Conservation (phyloP, 2,329 filamentous ascomycete genomes). For the Exophiala aquamarina region DNA sequence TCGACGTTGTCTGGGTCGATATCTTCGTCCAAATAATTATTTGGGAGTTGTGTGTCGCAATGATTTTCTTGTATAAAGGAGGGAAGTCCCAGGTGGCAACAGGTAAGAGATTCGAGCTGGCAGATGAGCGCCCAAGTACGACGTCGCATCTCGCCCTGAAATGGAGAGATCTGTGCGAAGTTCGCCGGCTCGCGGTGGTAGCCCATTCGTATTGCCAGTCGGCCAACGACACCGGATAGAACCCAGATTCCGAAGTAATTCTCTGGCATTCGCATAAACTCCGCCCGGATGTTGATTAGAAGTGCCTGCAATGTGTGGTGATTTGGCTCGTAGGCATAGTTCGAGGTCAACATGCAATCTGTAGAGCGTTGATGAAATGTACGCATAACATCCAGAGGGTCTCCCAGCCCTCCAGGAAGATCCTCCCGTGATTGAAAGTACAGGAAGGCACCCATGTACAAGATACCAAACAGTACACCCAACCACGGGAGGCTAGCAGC, state of each 20-base stretch:
- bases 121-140: conserved; percentile 39
- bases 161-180: conserved; percentile 53
- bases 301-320: conserved; percentile 54
- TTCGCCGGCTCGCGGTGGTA: conserved; percentile 58
- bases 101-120: conserved; percentile 60
- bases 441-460: conserved; percentile 26
- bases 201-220: conserved; percentile 61
- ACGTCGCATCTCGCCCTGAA: conserved; percentile 54
- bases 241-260: conserved; percentile 54
- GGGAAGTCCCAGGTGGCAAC: conserved; percentile 64
- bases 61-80: conserved; percentile 60
- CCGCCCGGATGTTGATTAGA: conserved; percentile 55
- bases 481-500: conserved; percentile 51
- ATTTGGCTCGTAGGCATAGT: conserved; percentile 53
- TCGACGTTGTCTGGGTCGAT: conserved; percentile 40
- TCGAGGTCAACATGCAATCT: conserved; percentile 54
- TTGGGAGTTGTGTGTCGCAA: conserved; percentile 56
- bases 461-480: conserved; percentile 52
- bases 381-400: conserved; percentile 45
- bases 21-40: conserved; percentile 61
- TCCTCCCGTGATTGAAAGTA: neutral
- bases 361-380: conserved; percentile 32
- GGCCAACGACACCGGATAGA: conserved; percentile 55
- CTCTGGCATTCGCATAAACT: conserved; percentile 53
- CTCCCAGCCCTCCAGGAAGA: conserved; percentile 44